A percentile compares a stretch with the other conserved stretches of the same genome.
Evolutionary conservation across 345 rosid genomes (phyloP).

Genomic region (Gossypioides kirkii): DNA sequence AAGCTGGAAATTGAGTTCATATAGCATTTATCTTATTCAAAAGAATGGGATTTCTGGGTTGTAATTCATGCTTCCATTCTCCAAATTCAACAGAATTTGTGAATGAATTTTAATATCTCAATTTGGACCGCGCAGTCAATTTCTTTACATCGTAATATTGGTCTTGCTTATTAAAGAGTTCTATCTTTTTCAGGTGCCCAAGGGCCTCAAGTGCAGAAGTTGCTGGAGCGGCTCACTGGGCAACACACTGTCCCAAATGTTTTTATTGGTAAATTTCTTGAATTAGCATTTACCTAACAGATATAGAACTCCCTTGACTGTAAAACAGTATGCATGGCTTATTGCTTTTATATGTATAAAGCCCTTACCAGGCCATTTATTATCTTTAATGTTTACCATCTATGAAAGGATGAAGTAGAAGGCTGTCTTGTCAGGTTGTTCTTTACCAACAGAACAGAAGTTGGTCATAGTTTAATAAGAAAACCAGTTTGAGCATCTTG

Average conservation of each 20-base stretch:
- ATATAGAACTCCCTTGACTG: neutral
- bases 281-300: neutral
- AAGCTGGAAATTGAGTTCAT: neutral
- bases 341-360: neutral
- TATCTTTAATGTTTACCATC: neutral
- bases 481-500: neutral
- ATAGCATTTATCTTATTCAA: neutral
- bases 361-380: neutral
- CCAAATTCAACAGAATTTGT: neutral
- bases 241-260: slow-evolving; percentile 96
- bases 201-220: slow-evolving; percentile 86
- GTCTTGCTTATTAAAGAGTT: neutral
- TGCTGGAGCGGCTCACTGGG: slow-evolving; percentile 81
- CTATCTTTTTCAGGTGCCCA: slow-evolving; percentile 55
- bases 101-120: neutral
- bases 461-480: neutral
- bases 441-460: neutral
- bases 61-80: neutral
- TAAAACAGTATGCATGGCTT: neutral
- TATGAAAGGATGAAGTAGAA: neutral
- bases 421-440: neutral
- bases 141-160: neutral
- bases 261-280: slow-evolving; percentile 57
- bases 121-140: neutral
- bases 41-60: neutral